Evolutionary conservation across 2,329 filamentous ascomycete genomes (phyloP).

Genomic region (Sclerotinia minor): DNA sequence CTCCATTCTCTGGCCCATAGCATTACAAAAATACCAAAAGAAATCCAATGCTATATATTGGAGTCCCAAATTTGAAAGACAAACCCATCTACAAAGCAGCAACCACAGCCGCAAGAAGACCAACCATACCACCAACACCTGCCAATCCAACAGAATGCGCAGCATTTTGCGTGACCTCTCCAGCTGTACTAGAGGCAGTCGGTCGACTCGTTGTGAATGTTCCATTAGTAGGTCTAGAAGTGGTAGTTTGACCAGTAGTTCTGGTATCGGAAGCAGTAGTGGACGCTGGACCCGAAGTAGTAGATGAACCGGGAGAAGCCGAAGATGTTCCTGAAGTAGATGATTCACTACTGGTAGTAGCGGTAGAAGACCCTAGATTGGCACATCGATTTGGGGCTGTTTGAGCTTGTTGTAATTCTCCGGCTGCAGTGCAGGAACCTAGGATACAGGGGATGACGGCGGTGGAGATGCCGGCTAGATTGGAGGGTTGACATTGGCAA

Average conservation of each 20-base stretch:
- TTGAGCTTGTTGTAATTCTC: constrained; percentile 5
- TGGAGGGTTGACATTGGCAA: constrained; percentile 14
- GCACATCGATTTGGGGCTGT: neutral
- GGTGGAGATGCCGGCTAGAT: neutral
- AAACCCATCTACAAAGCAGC: constrained; percentile 14
- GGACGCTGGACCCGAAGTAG: neutral
- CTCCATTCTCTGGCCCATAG: neutral
- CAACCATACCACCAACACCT: constrained; percentile 11
- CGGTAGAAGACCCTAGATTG: neutral
- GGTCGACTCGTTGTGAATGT: neutral
- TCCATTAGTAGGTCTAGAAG: neutral
- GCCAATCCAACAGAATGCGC: constrained; percentile 8
- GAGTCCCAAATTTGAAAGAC: neutral
- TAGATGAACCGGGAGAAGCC: neutral
- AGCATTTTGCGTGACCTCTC: constrained; percentile 3
- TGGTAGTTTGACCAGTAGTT: neutral
- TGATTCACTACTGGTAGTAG: neutral
- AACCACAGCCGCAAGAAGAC: neutral
- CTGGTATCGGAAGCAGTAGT: neutral
- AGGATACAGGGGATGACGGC: neutral
- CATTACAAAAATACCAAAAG: neutral
- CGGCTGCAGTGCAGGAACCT: neutral
- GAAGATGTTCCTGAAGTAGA: neutral
- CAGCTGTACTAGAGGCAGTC: neutral
- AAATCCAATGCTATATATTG: neutral